A percentile compares a stretch with the other conserved stretches of the same genome.
Evolutionary conservation across 2,329 filamentous ascomycete species (phyloP).

Genomic region (Macrophomina pseudophaseolina): DNA sequence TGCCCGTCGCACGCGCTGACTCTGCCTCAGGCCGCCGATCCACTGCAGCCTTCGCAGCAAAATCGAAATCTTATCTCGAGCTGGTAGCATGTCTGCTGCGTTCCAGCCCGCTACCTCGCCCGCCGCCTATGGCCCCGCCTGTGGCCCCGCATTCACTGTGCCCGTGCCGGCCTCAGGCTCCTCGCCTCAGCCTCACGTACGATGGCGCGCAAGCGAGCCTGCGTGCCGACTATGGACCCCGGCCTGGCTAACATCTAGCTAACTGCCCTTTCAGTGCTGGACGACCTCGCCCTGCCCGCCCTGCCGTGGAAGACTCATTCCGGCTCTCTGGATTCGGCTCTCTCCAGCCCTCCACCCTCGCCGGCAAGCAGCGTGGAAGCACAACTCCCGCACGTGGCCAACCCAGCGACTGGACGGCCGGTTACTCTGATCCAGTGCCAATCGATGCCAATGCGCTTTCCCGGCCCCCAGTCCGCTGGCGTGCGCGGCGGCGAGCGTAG

Average conservation of each 20-base stretch:
- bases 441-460: background rate
- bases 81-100: background rate
- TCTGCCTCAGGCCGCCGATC: slow-evolving; percentile 14
- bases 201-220: background rate
- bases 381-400: slow-evolving; percentile 10
- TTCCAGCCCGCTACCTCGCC: background rate
- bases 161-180: background rate
- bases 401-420: background rate
- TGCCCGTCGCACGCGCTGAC: background rate
- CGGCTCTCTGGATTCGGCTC: background rate
- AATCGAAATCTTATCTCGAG: slow-evolving; percentile 18
- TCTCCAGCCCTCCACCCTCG: background rate
- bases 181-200: background rate
- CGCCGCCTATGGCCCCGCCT: background rate
- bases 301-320: background rate
- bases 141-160: background rate
- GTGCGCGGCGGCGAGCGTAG: slow-evolving; percentile 1
- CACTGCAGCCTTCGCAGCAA: background rate
- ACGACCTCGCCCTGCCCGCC: background rate
- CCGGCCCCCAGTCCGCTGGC: background rate
- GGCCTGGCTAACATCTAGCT: background rate
- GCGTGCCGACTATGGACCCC: background rate
- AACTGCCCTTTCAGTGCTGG: slow-evolving; percentile 14
- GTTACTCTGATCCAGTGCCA: background rate
- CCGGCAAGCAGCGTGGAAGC: background rate